Conservation (phyloP, 1,284 basidiomycete species). For the Sphaerobolus stellatus region DNA sequence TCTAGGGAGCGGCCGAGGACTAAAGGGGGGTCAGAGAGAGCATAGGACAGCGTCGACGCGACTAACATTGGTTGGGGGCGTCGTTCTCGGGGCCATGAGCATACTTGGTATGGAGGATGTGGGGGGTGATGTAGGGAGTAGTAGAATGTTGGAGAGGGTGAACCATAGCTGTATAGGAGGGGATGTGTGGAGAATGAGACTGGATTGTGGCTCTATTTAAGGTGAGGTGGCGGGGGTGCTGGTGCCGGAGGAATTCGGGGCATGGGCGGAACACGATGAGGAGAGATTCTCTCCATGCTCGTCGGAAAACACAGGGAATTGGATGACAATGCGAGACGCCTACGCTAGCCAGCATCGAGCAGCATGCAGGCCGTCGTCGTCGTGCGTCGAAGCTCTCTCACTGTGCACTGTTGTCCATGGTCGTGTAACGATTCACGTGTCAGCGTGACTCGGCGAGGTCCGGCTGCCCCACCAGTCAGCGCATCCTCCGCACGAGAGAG, state of each 20-base stretch:
- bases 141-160: constrained; percentile 13
- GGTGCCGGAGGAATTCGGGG: constrained; percentile 10
- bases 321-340: too few relatives aligned
- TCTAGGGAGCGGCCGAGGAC: constrained; percentile 91
- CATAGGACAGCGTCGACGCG: constrained; percentile 17
- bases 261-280: too few relatives aligned
- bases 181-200: not conserved
- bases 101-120: constrained; percentile 81
- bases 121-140: constrained; percentile 80
- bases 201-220: constrained; percentile 6
- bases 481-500: too few relatives aligned
- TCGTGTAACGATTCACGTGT: too few relatives aligned
- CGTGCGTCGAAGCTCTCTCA: too few relatives aligned
- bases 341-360: too few relatives aligned
- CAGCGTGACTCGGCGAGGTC: too few relatives aligned
- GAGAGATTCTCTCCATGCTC: too few relatives aligned
- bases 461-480: too few relatives aligned
- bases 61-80: constrained; percentile 57
- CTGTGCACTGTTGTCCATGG: too few relatives aligned
- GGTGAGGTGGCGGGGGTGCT: constrained; percentile 3
- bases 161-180: constrained; percentile 3
- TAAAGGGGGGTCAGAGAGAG: constrained; percentile 26
- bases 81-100: constrained; percentile 70
- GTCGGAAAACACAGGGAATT: too few relatives aligned
- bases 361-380: too few relatives aligned